Conservation (phyloP, 306 rosid genomes). For the Herpetospermum pedunculosum region DNA sequence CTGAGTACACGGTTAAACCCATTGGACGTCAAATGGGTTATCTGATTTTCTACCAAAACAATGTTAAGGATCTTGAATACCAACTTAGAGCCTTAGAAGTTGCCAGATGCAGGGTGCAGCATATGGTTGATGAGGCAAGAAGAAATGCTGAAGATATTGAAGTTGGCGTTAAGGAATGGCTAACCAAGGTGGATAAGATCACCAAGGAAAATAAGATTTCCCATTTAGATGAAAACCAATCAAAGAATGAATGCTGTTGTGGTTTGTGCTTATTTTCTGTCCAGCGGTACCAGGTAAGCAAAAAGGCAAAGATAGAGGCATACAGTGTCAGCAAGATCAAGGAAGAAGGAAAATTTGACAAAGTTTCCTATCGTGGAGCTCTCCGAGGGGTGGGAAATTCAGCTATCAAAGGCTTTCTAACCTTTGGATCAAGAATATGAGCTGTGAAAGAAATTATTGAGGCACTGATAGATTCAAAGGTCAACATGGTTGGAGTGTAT, state of each 20-base stretch:
- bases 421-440: not conserved
- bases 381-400: not conserved
- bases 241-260: not conserved
- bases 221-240: not conserved
- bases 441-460: not conserved
- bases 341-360: not conserved
- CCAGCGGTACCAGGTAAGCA: not conserved
- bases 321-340: not conserved
- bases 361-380: not conserved
- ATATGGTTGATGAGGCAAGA: not conserved
- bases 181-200: not conserved
- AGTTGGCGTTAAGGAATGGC: not conserved
- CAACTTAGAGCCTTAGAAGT: not conserved
- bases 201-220: not conserved
- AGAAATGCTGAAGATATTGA: not conserved
- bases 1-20: not conserved
- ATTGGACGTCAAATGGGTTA: conserved; percentile 5
- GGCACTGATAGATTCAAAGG: not conserved
- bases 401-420: not conserved
- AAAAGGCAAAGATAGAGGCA: not conserved
- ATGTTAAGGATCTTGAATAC: not conserved
- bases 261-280: not conserved
- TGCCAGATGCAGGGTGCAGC: not conserved
- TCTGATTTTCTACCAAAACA: not conserved
- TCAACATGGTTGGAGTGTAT: not conserved